Percentiles rank a stretch among this genome's conserved stretches.
Evolutionary conservation across 176 grass and related monocot species (phyloP).

Genomic region (Stipa capillata): DNA sequence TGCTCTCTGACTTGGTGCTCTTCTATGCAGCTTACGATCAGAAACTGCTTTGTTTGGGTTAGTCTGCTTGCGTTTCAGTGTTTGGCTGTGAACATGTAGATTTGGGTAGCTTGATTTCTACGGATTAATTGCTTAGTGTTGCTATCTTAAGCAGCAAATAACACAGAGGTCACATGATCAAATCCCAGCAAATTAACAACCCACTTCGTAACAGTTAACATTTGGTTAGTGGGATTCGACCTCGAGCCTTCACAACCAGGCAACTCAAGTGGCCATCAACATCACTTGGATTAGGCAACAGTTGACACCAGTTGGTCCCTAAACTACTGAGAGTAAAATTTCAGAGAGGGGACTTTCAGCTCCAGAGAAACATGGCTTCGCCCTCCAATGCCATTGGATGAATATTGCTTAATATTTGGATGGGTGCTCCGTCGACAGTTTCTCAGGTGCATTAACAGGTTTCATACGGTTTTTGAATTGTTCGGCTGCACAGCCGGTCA

Average conservation of each 20-base stretch:
- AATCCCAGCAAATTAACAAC: background rate
- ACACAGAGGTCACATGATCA: background rate
- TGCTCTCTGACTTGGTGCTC: background rate
- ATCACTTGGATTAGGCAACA: too few relatives aligned
- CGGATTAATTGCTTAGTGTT: background rate
- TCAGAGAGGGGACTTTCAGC: too few relatives aligned
- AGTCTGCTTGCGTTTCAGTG: background rate
- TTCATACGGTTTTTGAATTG: too few relatives aligned
- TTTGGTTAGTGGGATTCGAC: background rate
- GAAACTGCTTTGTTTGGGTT: background rate
- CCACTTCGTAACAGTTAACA: background rate
- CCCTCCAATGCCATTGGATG: too few relatives aligned
- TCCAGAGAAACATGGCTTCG: too few relatives aligned
- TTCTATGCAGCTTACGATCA: background rate
- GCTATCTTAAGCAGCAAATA: background rate
- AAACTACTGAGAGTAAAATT: background rate
- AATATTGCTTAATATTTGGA: too few relatives aligned
- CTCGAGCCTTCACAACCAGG: background rate
- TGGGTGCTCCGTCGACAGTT: too few relatives aligned
- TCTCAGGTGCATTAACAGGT: too few relatives aligned
- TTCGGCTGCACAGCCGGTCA: too few relatives aligned
- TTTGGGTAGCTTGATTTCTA: background rate
- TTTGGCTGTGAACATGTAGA: background rate
- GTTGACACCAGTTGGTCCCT: background rate
- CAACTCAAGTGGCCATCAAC: background rate